These are phyloP conservation scores for Pestalotiopsis sp. DNA, from an alignment of 2,329 filamentous ascomycete genomes.

Conservation along the genomic window DNA sequence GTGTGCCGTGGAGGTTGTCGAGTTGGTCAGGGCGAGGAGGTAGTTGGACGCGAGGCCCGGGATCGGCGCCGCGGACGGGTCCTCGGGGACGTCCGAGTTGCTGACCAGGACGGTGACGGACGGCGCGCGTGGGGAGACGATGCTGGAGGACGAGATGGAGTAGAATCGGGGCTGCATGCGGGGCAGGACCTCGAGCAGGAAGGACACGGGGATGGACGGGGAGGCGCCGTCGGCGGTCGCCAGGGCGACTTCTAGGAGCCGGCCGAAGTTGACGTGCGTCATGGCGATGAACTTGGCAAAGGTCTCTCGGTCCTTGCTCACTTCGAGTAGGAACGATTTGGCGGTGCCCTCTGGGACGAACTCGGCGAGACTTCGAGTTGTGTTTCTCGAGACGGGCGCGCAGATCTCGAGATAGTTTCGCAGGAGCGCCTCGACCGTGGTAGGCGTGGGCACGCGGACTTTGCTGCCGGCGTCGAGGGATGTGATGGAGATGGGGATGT, in stretches of 20 bases:
- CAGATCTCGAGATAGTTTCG: constrained; percentile 47
- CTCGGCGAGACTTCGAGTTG: constrained; percentile 35
- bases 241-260: constrained; percentile 33
- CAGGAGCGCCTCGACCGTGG: constrained; percentile 38
- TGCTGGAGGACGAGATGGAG: constrained; percentile 57
- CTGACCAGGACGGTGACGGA: constrained; percentile 41
- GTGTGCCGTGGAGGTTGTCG: background rate
- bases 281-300: constrained; percentile 32
- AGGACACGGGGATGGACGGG: constrained; percentile 48
- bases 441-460: constrained; percentile 33
- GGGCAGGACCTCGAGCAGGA: constrained; percentile 58
- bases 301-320: constrained; percentile 34
- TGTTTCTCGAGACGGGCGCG: constrained; percentile 41
- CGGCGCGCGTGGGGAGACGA: constrained; percentile 43
- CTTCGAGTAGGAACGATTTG: constrained; percentile 29
- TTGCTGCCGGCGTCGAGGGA: constrained; percentile 17
- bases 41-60: constrained; percentile 10
- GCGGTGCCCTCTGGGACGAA: constrained; percentile 39
- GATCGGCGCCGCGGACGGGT: constrained; percentile 1
- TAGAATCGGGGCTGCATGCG: constrained; percentile 62
- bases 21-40: constrained; percentile 3
- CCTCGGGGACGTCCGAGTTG: constrained; percentile 23
- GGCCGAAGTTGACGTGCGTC: constrained; percentile 39
- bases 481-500: constrained; percentile 26
- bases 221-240: constrained; percentile 26